phyloP scores from a whole-genome alignment of 2,329 filamentous ascomycete genomes.

The Mollisiaceae sp. region DNA sequence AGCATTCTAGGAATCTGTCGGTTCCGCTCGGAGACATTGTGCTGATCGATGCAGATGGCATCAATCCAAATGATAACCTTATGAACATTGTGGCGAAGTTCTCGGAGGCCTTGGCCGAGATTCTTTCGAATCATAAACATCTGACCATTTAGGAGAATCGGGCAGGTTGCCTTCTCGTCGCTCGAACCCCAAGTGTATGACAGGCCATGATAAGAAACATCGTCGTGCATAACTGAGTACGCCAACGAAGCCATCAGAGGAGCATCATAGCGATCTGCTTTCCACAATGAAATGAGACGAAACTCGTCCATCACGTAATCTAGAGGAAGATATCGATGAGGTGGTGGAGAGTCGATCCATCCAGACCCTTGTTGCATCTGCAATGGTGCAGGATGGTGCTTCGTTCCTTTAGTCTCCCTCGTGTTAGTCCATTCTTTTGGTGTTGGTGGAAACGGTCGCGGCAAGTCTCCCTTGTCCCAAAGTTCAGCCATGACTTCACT shows the following conservation, averaged over 20 bases:
- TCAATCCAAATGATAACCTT: conserved; percentile 25
- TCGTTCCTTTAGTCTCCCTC: background rate
- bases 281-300: conserved; percentile 16
- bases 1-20: conserved; percentile 24
- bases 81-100: conserved; percentile 7
- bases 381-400: background rate
- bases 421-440: conserved; percentile 10
- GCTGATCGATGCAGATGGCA: conserved; percentile 29
- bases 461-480: conserved; percentile 20
- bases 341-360: background rate
- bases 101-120: conserved; percentile 17
- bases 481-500: conserved; percentile 21
- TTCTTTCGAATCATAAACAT: conserved; percentile 20
- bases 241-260: conserved; percentile 15
- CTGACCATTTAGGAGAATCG: conserved; percentile 22
- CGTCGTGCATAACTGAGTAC: conserved; percentile 19
- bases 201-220: conserved; percentile 18
- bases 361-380: conserved; percentile 1
- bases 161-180: conserved; percentile 14
- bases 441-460: conserved; percentile 11
- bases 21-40: conserved; percentile 18
- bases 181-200: conserved; percentile 24
- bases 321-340: conserved; percentile 21
- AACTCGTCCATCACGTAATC: conserved; percentile 22
- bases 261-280: conserved; percentile 17